These are phyloP conservation scores for Tolypocladium tundrense DNA, from an alignment of 2,329 filamentous ascomycete genomes.

Conservation along the genomic window DNA sequence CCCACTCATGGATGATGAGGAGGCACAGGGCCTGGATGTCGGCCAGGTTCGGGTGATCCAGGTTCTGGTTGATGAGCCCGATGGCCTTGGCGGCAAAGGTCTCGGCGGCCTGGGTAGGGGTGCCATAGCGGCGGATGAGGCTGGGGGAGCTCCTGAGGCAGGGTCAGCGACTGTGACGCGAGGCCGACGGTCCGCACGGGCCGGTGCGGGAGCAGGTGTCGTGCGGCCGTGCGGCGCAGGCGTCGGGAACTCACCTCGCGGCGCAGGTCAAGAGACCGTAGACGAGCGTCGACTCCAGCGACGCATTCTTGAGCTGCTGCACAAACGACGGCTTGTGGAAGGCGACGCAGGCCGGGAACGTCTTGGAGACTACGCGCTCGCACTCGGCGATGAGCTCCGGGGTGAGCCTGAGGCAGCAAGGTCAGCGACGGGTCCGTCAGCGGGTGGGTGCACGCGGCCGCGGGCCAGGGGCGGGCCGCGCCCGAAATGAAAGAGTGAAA, in stretches of 20 bases:
- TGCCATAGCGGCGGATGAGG: conserved; percentile 49
- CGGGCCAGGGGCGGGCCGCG: background rate
- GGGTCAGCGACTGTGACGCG: background rate
- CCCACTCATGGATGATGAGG: conserved; percentile 54
- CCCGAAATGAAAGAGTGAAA: background rate
- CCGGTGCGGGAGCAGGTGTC: conserved; percentile 2
- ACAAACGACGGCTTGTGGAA: conserved; percentile 54
- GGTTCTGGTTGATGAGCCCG: conserved; percentile 44
- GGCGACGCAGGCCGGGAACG: conserved; percentile 49
- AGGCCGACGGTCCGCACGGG: background rate
- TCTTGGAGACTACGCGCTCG: conserved; percentile 51
- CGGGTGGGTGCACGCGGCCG: background rate
- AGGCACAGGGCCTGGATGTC: conserved; percentile 53
- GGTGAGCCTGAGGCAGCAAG: conserved; percentile 29
- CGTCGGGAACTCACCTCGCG: conserved; percentile 37
- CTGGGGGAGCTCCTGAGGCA: conserved; percentile 39
- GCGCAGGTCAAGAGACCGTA: conserved; percentile 48
- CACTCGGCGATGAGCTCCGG: conserved; percentile 49
- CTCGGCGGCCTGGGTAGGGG: conserved; percentile 45
- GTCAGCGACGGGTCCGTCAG: conserved; percentile 10
- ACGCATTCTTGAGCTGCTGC: conserved; percentile 47
- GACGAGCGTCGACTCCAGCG: conserved; percentile 45
- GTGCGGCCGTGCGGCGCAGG: conserved; percentile 1
- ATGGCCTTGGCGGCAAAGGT: conserved; percentile 50
- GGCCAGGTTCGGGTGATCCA: conserved; percentile 48